phyloP scores from a whole-genome alignment of 805 yeast species.

The Saccharomycopsis sp. region DNA sequence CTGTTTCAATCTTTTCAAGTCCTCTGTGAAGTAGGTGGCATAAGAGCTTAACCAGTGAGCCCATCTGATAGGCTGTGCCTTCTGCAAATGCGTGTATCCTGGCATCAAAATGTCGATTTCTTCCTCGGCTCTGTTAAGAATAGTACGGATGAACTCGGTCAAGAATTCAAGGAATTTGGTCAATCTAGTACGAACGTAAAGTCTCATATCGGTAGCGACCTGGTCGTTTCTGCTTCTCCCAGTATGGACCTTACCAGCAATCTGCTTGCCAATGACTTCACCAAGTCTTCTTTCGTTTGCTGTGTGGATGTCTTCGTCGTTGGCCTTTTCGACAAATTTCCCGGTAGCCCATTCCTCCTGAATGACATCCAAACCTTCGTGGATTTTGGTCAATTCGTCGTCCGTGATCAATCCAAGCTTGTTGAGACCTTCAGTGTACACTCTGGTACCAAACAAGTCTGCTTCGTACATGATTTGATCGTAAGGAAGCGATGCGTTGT shows the following conservation, averaged over 20 bases:
- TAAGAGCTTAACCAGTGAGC: constrained; percentile 93
- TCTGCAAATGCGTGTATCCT: constrained; percentile 96
- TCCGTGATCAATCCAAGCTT: constrained; percentile 68
- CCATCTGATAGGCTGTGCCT: constrained; percentile 99
- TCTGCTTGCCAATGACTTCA: constrained; percentile 86
- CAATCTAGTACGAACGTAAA: constrained; percentile 78
- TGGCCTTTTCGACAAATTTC: constrained; percentile 65
- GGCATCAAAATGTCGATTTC: constrained; percentile 97
- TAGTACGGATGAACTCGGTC: constrained; percentile 56
- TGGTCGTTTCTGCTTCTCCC: constrained; percentile 98
- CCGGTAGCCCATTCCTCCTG: constrained; percentile 74
- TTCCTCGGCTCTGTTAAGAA: constrained; percentile 66
- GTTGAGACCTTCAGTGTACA: constrained; percentile 80
- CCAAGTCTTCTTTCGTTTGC: constrained; percentile 98
- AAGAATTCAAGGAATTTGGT: constrained; percentile 51
- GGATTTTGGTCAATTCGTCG: constrained; percentile 75
- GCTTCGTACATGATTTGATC: constrained; percentile 93
- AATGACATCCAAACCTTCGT: constrained; percentile 68
- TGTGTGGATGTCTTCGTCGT: constrained; percentile 98
- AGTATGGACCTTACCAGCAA: constrained; percentile 98
- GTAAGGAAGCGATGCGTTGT: constrained; percentile 94
- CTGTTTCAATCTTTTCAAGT: constrained; percentile 77
- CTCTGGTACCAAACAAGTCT: constrained; percentile 89
- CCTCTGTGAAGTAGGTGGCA: constrained; percentile 91
- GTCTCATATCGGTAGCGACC: constrained; percentile 98